Evolutionary conservation across 495 filamentous ascomycete species (phyloP), one percentile per base, ranked within the genome.

Genomic region (Aspergillus avenaceus): DNA sequence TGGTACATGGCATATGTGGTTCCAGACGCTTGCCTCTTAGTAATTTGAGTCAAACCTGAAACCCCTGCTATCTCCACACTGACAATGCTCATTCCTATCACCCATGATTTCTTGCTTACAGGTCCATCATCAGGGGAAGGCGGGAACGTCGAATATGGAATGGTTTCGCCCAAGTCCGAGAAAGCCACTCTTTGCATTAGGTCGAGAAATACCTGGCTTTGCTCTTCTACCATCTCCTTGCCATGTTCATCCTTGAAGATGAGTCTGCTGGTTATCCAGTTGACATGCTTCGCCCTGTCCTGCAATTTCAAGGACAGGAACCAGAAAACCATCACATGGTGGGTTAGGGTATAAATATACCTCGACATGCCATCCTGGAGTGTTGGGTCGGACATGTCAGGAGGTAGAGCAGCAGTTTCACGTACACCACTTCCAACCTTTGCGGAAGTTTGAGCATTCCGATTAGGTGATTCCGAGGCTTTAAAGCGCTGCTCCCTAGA

Each of bases 251-350:
- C 87, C 46, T 77, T 82, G 47, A 77, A 74, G 21, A 88, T 86
- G 24, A 99, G 76, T 50, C 88, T 86, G 62, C 86, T 90, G n/a
- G 87, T 85, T 53, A 97, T 96, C 90, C 90, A 97, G 38, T 83
- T 81, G 38, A 95, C 88, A 51, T 95, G 86, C 52, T 83, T 88
- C 14, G 83, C 78, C 23, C 95, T 84, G 54, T 97, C 90, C 32
- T 83, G 75, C 26, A 96, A 77, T 62, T 87, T 91, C 51, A 97
- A 63, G 6, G 88, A 86, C 45, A 97, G 72, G 64, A 96, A 97
- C 95, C 95, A 99, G 58, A 95, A 96, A 3, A 88, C 88, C 56
- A 97, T 90, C 56, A 95, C 90, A 65, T 97, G 90, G 63, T 96
- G 95, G 5, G 93, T 91, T 21, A 97, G 72, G 1, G 88, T 85